Evolutionary conservation across 2,329 filamentous ascomycete species (phyloP).

Genomic region (Nemania bipapillata): DNA sequence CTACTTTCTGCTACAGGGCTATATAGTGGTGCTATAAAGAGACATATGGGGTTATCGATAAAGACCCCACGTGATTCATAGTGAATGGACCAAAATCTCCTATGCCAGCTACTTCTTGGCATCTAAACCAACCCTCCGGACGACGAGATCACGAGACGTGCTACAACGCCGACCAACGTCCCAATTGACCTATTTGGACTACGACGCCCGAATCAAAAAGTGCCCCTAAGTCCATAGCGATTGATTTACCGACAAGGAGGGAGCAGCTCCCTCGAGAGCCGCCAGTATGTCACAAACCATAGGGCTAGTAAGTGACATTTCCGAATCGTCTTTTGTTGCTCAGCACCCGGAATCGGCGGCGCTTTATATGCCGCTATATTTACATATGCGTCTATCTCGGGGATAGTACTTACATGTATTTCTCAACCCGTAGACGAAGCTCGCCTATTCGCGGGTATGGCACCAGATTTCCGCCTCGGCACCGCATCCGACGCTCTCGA

Average conservation of each 20-base stretch:
- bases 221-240: not conserved
- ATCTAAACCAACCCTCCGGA: slow-evolving; percentile 25
- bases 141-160: slow-evolving; percentile 16
- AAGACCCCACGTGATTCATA: slow-evolving; percentile 32
- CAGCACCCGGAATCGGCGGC: slow-evolving; percentile 10
- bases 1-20: not conserved
- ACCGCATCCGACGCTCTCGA: slow-evolving; percentile 71
- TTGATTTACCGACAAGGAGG: slow-evolving; percentile 44
- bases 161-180: not conserved
- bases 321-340: slow-evolving; percentile 11
- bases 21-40: not conserved
- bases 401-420: slow-evolving; percentile 14
- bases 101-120: slow-evolving; percentile 24
- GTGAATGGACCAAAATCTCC: slow-evolving; percentile 17
- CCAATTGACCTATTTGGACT: slow-evolving; percentile 4
- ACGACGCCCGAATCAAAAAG: not conserved
- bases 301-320: slow-evolving; percentile 70
- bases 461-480: slow-evolving; percentile 81
- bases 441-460: slow-evolving; percentile 97
- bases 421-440: slow-evolving; percentile 74
- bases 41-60: slow-evolving; percentile 33
- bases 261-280: slow-evolving; percentile 49
- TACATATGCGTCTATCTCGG: not conserved
- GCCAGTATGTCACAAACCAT: slow-evolving; percentile 79
- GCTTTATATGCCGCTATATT: not conserved